These are phyloP conservation scores for Inosperma sp. DNA, from an alignment of 768 basidiomycete genomes.

Conservation along the genomic window DNA sequence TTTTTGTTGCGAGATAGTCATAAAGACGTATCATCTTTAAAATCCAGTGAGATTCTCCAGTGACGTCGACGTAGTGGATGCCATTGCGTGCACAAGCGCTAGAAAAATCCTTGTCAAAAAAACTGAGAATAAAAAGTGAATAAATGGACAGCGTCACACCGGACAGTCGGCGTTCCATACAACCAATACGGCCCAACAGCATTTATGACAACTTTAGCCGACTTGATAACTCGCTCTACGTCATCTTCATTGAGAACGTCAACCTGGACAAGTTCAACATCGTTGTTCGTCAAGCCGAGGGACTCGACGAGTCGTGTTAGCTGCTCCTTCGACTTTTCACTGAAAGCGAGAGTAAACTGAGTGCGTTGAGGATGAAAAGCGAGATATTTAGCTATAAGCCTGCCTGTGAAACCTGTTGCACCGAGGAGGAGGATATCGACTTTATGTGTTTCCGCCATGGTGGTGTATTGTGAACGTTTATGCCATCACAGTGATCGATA, in stretches of 20 bases:
- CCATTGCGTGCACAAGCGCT: slow-evolving; percentile 58
- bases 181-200: slow-evolving; percentile 70
- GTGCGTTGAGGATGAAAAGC: slow-evolving; percentile 53
- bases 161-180: slow-evolving; percentile 67
- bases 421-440: slow-evolving; percentile 65
- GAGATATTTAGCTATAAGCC: slow-evolving; percentile 65
- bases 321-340: slow-evolving; percentile 62
- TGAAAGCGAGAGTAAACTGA: slow-evolving; percentile 64
- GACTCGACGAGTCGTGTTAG: slow-evolving; percentile 50
- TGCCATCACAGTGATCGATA: too few species aligned
- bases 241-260: slow-evolving; percentile 54
- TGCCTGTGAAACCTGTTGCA: slow-evolving; percentile 75
- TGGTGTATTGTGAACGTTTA: too few species aligned
- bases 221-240: slow-evolving; percentile 54
- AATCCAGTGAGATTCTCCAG: slow-evolving; percentile 69
- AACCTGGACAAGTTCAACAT: slow-evolving; percentile 45
- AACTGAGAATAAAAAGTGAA: background rate
- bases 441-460: slow-evolving; percentile 6
- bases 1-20: slow-evolving; percentile 63
- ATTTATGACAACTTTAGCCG: slow-evolving; percentile 67
- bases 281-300: slow-evolving; percentile 39
- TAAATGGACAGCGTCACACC: slow-evolving; percentile 32
- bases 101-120: too few species aligned
- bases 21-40: slow-evolving; percentile 49
- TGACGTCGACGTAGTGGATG: slow-evolving; percentile 82